Evolutionary conservation across 2,329 filamentous ascomycete species (phyloP), one percentile per base, ranked within the genome.

Genomic region (Nemania sp.): DNA sequence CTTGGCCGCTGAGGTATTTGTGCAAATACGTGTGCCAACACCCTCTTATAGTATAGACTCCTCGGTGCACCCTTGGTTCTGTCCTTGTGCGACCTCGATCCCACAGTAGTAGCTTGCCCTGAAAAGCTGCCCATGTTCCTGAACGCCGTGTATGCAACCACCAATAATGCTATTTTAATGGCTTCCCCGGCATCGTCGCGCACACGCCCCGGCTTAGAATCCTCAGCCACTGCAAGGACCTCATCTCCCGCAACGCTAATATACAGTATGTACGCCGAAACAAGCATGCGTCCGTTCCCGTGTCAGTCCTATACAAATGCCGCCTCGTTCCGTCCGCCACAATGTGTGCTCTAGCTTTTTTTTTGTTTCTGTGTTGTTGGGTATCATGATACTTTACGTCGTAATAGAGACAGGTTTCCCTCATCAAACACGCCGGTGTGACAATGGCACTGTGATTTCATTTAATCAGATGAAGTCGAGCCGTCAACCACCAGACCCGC

Each of bases 71-170:
- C 57, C 50, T 28, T 57, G 45, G 49, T 17, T 52, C 40, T 37
- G 26, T 53, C 51, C 52, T 49, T 48, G 23, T 59, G 49, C 52
- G 57, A 45, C 31, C 49, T 54, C 30, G 37, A 34, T 48, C 33
- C 51, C 45, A 14, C 8, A 11, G 28, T 9, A 3, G 45, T 52
- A 51, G 48, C 54, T 51, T 22, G 28, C 46, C 52, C 53, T 49
- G 28, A 47, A 52, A 44, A 50, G 31, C 59, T 37, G 52, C 51
- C 49, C 56, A 36, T 55, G 52, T 61, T 52, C 63, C 61, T 46
- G 40, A 67, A 67, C 65, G 64, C 65, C 65, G 45, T 59, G 51
- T 64, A 66, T 67, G 64, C 62, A 64, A 45, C 56, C 47, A 49
- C 36, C 39, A 55, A 48, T 31, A 53, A 61, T 59, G 51, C 54